phyloP scores from a whole-genome alignment of 345 rosid species.

The Melaleuca quinquenervia region DNA sequence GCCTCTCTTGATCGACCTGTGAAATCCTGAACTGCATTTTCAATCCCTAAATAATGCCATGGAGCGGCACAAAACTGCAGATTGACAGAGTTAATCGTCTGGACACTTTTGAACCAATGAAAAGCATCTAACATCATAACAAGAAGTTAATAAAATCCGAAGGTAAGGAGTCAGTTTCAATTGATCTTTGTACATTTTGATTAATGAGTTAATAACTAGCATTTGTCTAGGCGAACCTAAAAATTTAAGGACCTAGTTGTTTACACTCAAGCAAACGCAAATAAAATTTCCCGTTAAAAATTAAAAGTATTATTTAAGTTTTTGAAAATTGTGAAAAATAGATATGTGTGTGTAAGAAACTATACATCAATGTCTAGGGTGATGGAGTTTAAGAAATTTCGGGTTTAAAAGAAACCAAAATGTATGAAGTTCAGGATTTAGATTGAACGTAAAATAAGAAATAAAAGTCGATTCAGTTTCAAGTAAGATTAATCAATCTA shows the following conservation, averaged over 20 bases:
- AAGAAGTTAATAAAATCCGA: not conserved
- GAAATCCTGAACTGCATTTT: no score
- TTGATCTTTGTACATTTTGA: no score
- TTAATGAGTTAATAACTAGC: not conserved
- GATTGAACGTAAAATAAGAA: not conserved
- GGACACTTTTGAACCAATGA: not conserved
- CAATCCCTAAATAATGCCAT: not conserved
- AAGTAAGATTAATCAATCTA: not conserved
- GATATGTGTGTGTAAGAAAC: not conserved
- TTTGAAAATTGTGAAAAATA: not conserved
- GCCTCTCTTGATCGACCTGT: not conserved
- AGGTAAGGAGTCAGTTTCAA: not conserved
- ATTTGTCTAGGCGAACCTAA: not conserved
- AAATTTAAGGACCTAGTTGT: no score
- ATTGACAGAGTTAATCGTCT: not conserved
- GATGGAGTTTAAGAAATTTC: not conserved
- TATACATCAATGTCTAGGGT: not conserved
- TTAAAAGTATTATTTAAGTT: not conserved
- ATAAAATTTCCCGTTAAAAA: accelerated
- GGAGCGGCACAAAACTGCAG: not conserved
- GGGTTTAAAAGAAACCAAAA: not conserved
- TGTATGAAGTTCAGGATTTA: not conserved
- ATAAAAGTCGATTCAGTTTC: not conserved
- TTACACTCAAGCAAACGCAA: not conserved
- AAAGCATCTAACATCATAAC: not conserved